A percentile compares a stretch with the other conserved stretches of the same genome.
phyloP scores from a whole-genome alignment of 371 early-diverging fungal species.

The Lichtheimia ornata region DNA sequence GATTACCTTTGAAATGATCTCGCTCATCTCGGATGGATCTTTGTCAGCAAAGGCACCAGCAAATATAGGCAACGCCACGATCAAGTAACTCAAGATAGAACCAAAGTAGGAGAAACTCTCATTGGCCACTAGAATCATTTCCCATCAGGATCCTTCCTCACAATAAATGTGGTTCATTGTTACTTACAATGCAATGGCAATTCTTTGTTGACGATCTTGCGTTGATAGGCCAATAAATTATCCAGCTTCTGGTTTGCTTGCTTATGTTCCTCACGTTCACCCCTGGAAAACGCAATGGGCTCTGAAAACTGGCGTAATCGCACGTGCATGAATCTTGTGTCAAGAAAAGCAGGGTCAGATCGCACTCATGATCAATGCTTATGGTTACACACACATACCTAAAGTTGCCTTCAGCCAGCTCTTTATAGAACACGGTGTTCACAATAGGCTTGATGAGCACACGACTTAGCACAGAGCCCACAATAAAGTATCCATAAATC shows the following conservation, averaged over 20 bases:
- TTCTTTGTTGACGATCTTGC: conserved; percentile 60
- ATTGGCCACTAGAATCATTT: conserved; percentile 49
- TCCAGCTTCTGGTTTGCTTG: conserved; percentile 58
- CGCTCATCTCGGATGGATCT: conserved; percentile 66
- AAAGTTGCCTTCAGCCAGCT: conserved; percentile 82
- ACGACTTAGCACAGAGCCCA: conserved; percentile 65
- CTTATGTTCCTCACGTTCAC: conserved; percentile 64
- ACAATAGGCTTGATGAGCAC: conserved; percentile 74
- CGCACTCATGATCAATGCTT: too few species aligned
- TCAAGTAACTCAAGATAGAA: conserved; percentile 79
- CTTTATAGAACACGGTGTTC: conserved; percentile 71
- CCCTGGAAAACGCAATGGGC: conserved; percentile 77
- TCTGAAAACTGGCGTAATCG: conserved; percentile 76
- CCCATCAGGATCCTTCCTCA: neutral
- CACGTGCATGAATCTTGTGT: conserved; percentile 65
- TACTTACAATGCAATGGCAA: conserved; percentile 63
- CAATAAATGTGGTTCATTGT: neutral
- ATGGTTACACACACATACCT: conserved; percentile 29
- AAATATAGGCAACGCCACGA: conserved; percentile 85
- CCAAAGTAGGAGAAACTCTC: conserved; percentile 79
- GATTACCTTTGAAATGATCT: conserved; percentile 70
- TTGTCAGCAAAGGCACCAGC: conserved; percentile 72
- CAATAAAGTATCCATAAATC: conserved; percentile 71
- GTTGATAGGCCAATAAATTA: conserved; percentile 56
- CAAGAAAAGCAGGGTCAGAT: neutral